A percentile compares a stretch with the other conserved stretches of the same genome.
phyloP scores from a whole-genome alignment of 345 rosid species.

The Arabidopsis arenosa region DNA sequence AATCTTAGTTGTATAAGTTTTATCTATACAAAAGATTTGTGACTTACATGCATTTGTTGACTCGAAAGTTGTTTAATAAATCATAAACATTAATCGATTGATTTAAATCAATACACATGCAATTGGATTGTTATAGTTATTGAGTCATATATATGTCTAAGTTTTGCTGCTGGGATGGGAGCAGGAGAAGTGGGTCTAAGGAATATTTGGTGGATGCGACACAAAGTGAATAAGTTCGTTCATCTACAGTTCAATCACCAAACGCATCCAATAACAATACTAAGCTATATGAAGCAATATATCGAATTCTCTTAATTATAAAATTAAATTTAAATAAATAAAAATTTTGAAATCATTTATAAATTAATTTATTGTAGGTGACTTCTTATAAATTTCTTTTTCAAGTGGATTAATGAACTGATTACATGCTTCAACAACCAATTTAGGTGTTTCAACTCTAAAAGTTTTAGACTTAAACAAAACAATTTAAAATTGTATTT shows the following conservation, averaged over 20 bases:
- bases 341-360: no score
- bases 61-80: neutral
- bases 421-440: neutral
- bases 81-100: neutral
- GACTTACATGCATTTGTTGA: neutral
- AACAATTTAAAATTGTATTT: neutral
- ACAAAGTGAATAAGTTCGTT: conserved; percentile 45
- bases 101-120: neutral
- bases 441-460: neutral
- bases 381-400: conserved; percentile 1
- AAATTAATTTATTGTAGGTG: neutral
- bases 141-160: neutral
- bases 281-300: conserved; percentile 23
- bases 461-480: neutral
- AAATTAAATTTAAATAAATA: neutral
- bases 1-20: neutral
- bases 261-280: conserved; percentile 22
- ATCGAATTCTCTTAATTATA: neutral
- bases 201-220: conserved; percentile 45
- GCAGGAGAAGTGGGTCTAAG: conserved; percentile 40
- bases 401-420: conserved; percentile 21
- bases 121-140: neutral
- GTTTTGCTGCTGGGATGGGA: conserved; percentile 45
- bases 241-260: conserved; percentile 40
- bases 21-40: neutral